Base-by-base conservation (phyloP, 106 monocot genomes). In the Amphibolis antarctica region DNA sequence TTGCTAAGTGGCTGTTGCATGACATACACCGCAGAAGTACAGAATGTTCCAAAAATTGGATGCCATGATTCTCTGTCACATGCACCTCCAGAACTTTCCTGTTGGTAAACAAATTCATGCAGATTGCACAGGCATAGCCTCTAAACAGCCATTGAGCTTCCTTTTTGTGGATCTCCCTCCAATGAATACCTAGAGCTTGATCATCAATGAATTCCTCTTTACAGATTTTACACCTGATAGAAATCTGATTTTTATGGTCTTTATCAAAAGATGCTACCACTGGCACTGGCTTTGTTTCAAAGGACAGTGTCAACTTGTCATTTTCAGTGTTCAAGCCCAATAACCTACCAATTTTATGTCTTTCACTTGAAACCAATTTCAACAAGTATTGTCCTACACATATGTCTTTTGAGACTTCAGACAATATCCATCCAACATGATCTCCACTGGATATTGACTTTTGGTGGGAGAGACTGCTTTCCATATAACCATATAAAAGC, bases 61-160 rank as follows among this genome's bases (percentile, higher is more conserved):
- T 31, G 22, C 89, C 89, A 76, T 94, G 94, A 60, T 66, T 89
- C 43, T 86, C 89, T 78, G 69, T 81, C 9, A 89, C 75, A 69
- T 94, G 94, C 1, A 66, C 58, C 62, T 86, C 83, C 5, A 89
- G 78, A 70, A 86, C 83, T 74, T 89, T 94, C 62, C 76, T 83
- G 53, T 84, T 89, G 46, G 86, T 86, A 67, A 89, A 94, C 50
- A 79, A 77, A 53, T 63, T 75, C 83, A 73, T 81, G 78, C 94
- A 94, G 36, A 82, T 66, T 28, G 76, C 75, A 74, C 94, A 94
- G 59, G 86, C 86, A 78, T 81, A 94, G 46, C 94, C 94, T 78
- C 83, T 77, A 52, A 86, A 89, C 48, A 89, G 77, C 76, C 77
- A 82, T 20, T 84, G 83, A 58, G 79, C 79, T 86, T 94, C 89